Percentiles rank a stretch among this genome's conserved stretches.
Conservation (phyloP, 2,329 filamentous ascomycete genomes). For the Pseudogymnoascus verrucosus region DNA sequence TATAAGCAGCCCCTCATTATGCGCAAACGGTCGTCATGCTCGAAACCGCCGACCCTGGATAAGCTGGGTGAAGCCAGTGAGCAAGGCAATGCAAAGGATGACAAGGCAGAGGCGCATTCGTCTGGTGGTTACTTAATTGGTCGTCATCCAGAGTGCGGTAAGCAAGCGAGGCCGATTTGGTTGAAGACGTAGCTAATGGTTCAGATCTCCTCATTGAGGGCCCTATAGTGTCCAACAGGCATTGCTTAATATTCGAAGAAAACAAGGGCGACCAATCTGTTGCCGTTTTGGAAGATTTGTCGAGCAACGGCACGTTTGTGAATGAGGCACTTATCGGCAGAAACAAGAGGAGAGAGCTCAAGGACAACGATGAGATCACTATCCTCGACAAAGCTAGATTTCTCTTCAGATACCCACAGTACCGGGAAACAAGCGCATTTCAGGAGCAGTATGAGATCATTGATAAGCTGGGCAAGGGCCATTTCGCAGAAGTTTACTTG, state of each 20-base stretch:
- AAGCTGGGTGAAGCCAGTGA: constrained; percentile 31
- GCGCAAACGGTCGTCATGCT: constrained; percentile 64
- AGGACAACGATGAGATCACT: constrained; percentile 85
- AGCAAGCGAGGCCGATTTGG: constrained; percentile 29
- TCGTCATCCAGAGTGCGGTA: constrained; percentile 88
- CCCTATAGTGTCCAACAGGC: constrained; percentile 78
- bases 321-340: constrained; percentile 86
- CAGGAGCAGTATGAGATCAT: constrained; percentile 77
- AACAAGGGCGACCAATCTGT: constrained; percentile 50
- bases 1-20: constrained; percentile 66
- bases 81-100: constrained; percentile 35
- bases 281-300: constrained; percentile 85
- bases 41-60: constrained; percentile 43
- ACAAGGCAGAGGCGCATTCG: constrained; percentile 52
- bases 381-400: constrained; percentile 80
- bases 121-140: constrained; percentile 86
- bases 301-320: constrained; percentile 92
- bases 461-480: constrained; percentile 84
- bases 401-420: constrained; percentile 82
- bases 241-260: constrained; percentile 61
- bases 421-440: constrained; percentile 67
- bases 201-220: constrained; percentile 66
- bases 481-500: constrained; percentile 89
- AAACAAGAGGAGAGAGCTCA: constrained; percentile 81
- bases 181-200: constrained; percentile 14